phyloP scores from a whole-genome alignment of 2,329 filamentous ascomycete species.

The Tolypocladium nubicola region DNA sequence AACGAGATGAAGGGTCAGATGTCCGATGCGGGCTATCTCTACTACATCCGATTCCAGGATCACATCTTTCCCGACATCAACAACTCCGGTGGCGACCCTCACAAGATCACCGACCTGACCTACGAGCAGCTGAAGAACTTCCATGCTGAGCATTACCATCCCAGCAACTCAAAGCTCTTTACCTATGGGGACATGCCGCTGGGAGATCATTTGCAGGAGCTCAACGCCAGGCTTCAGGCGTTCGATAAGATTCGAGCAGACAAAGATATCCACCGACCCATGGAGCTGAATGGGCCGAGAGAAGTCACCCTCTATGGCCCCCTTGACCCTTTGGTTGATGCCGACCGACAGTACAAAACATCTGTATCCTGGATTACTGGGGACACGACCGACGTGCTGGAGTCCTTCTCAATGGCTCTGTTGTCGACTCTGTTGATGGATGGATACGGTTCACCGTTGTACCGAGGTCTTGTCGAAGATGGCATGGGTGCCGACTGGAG shows the following conservation, averaged over 20 bases:
- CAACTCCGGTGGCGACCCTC: slow-evolving; percentile 92
- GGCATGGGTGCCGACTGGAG: slow-evolving; percentile 90
- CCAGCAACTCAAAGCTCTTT: slow-evolving; percentile 91
- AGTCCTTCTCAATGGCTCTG: slow-evolving; percentile 79
- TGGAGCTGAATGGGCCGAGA: slow-evolving; percentile 59
- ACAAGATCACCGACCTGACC: slow-evolving; percentile 91
- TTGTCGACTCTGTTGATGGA: slow-evolving; percentile 79
- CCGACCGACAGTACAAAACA: slow-evolving; percentile 84
- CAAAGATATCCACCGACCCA: slow-evolving; percentile 63
- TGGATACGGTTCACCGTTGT: slow-evolving; percentile 90
- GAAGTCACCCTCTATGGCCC: slow-evolving; percentile 68
- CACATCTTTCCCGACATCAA: slow-evolving; percentile 89
- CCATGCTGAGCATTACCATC: slow-evolving; percentile 89
- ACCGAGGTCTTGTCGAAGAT: slow-evolving; percentile 77
- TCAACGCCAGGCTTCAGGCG: slow-evolving; percentile 60
- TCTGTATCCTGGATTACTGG: slow-evolving; percentile 89
- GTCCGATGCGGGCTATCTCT: slow-evolving; percentile 93
- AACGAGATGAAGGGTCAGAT: slow-evolving; percentile 99
- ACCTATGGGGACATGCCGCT: slow-evolving; percentile 93
- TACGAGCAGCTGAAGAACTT: slow-evolving; percentile 83
- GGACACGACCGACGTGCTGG: slow-evolving; percentile 69
- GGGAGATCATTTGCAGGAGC: slow-evolving; percentile 65
- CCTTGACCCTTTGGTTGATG: slow-evolving; percentile 74
- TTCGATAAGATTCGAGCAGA: slow-evolving; percentile 66
- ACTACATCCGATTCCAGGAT: slow-evolving; percentile 91